Conservation (phyloP, 495 filamentous ascomycete genomes). For the Penicillium steckii region DNA sequence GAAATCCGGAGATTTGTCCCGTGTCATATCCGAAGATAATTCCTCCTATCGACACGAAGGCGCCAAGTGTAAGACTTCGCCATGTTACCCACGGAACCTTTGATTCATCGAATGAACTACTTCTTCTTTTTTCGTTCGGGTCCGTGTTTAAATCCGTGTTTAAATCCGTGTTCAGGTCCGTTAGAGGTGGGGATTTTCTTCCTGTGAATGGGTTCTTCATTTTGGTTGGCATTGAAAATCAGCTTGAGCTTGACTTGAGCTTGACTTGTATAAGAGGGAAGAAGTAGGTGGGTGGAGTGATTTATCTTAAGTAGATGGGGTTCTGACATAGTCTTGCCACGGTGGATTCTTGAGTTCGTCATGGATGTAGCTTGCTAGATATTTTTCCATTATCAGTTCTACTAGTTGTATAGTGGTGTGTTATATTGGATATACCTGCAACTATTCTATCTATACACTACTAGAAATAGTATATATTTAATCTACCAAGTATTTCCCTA, state of each 20-base stretch:
- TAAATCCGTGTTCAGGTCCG: slow-evolving; percentile 6
- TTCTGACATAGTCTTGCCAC: too few relatives aligned
- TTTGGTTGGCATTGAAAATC: not conserved
- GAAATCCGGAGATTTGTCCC: slow-evolving; percentile 57
- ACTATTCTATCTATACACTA: too few relatives aligned
- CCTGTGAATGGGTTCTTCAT: slow-evolving; percentile 14
- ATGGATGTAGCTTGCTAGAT: too few relatives aligned
- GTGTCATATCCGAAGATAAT: slow-evolving; percentile 56
- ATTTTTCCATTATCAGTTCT: too few relatives aligned
- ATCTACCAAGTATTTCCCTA: too few relatives aligned
- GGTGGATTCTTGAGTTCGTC: too few relatives aligned
- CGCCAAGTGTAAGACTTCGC: slow-evolving; percentile 45
- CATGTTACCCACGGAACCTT: slow-evolving; percentile 42
- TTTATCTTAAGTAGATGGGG: too few relatives aligned
- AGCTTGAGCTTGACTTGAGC: not conserved
- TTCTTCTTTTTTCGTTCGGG: slow-evolving; percentile 13
- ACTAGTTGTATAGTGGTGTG: too few relatives aligned
- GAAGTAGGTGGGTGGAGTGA: too few relatives aligned
- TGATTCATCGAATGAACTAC: slow-evolving; percentile 24
- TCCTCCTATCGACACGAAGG: slow-evolving; percentile 63
- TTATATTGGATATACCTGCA: too few relatives aligned
- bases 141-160: not conserved
- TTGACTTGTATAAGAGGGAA: too few relatives aligned
- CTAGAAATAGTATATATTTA: too few relatives aligned
- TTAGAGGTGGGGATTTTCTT: slow-evolving; percentile 12